phyloP scores from a whole-genome alignment of 306 rosid genomes.

The Gynostemma pentaphyllum region DNA sequence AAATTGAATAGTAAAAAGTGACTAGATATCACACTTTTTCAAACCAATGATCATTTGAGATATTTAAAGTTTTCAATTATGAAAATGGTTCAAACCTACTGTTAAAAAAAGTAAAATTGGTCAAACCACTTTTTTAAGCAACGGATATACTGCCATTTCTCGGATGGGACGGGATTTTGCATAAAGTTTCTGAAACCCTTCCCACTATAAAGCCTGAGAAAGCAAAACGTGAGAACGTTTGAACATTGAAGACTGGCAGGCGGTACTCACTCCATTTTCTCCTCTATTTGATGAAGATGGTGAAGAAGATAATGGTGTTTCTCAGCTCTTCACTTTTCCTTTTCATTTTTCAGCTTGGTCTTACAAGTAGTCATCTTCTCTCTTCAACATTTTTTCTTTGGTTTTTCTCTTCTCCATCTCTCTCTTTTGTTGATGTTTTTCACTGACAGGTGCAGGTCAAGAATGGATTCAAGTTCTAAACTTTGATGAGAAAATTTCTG shows the following conservation, averaged over 20 bases:
- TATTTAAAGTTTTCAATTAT: too few species aligned
- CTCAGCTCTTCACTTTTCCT: neutral
- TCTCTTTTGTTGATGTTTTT: neutral
- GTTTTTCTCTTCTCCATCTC: neutral
- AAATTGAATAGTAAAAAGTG: too few species aligned
- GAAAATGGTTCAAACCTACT: too few species aligned
- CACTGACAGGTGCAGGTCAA: slow-evolving; percentile 34
- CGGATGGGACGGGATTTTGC: too few species aligned
- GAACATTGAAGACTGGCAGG: neutral
- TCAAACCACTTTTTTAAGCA: too few species aligned
- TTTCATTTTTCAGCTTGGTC: slow-evolving; percentile 1
- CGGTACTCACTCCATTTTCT: neutral
- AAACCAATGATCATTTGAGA: too few species aligned
- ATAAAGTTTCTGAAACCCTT: too few species aligned
- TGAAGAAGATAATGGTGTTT: neutral
- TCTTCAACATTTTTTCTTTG: neutral
- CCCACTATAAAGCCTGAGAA: too few species aligned
- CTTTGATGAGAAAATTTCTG: slow-evolving; percentile 29
- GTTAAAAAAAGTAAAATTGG: too few species aligned
- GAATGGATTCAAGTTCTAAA: slow-evolving; percentile 35
- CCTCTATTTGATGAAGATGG: neutral
- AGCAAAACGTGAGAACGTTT: too few species aligned
- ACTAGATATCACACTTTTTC: too few species aligned
- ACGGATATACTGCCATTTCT: too few species aligned
- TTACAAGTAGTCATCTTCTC: slow-evolving; percentile 3